A percentile compares a stretch with the other conserved stretches of the same genome.
Evolutionary conservation across 2,329 filamentous ascomycete genomes (phyloP).

Genomic region (Fusarium sp.): DNA sequence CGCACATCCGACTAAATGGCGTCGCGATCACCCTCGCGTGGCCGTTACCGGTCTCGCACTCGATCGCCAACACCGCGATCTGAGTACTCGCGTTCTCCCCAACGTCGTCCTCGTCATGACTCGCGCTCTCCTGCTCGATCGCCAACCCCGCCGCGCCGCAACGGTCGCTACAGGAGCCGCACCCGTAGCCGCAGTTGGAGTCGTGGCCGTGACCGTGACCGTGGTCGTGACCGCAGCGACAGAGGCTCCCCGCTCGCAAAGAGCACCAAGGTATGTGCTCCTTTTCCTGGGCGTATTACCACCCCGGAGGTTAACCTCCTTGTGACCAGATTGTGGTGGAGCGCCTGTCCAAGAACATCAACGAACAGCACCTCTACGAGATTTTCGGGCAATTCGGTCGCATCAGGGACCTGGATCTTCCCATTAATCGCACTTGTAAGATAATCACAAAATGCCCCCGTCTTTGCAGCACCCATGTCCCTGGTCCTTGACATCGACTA

Average conservation of each 20-base stretch:
- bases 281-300: background rate
- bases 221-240: slow-evolving; percentile 50
- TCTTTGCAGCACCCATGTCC: background rate
- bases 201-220: slow-evolving; percentile 43
- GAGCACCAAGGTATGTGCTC: slow-evolving; percentile 65
- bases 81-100: slow-evolving; percentile 49
- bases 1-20: slow-evolving; percentile 39
- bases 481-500: slow-evolving; percentile 26
- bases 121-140: slow-evolving; percentile 52
- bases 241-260: slow-evolving; percentile 54
- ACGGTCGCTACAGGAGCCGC: slow-evolving; percentile 48
- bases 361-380: slow-evolving; percentile 86
- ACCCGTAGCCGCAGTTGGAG: slow-evolving; percentile 50
- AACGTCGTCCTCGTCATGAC: slow-evolving; percentile 47
- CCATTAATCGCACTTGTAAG: slow-evolving; percentile 87
- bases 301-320: slow-evolving; percentile 19
- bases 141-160: slow-evolving; percentile 49
- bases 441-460: slow-evolving; percentile 22
- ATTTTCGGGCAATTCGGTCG: slow-evolving; percentile 91
- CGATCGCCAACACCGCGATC: slow-evolving; percentile 53
- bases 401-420: slow-evolving; percentile 89
- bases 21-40: slow-evolving; percentile 49
- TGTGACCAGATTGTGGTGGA: slow-evolving; percentile 86
- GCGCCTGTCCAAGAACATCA: slow-evolving; percentile 95
- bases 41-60: slow-evolving; percentile 50